phyloP scores from a whole-genome alignment of 805 yeast species.

The Spathaspora gorwiae region DNA sequence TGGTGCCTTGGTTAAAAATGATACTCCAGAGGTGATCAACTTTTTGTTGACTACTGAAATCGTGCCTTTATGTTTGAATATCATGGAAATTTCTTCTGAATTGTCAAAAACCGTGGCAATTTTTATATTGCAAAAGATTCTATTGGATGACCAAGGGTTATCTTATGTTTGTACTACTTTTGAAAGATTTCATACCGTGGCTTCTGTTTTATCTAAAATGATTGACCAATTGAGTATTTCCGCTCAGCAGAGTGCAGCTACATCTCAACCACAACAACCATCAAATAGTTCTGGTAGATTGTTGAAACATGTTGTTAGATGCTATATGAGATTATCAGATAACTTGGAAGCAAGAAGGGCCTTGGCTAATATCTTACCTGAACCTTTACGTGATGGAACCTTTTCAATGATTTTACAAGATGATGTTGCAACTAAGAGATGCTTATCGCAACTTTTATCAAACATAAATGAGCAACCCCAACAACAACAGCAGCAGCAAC shows the following conservation, averaged over 20 bases:
- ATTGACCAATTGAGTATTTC: slow-evolving; percentile 62
- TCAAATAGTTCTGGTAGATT: slow-evolving; percentile 66
- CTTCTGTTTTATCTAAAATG: slow-evolving; percentile 82
- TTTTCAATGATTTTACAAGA: slow-evolving; percentile 75
- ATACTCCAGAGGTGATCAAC: slow-evolving; percentile 89
- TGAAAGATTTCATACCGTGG: slow-evolving; percentile 91
- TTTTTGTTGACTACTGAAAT: slow-evolving; percentile 93
- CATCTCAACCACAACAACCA: slow-evolving; percentile 26
- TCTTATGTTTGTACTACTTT: slow-evolving; percentile 91
- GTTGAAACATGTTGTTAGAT: slow-evolving; percentile 88
- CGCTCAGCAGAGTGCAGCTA: slow-evolving; percentile 3
- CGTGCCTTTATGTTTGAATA: slow-evolving; percentile 88
- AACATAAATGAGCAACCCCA: slow-evolving; percentile 42
- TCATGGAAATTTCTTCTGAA: slow-evolving; percentile 94
- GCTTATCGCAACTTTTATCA: slow-evolving; percentile 76
- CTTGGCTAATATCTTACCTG: slow-evolving; percentile 77
- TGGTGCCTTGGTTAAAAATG: slow-evolving; percentile 95
- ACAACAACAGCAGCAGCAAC: not conserved
- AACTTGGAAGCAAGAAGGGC: slow-evolving; percentile 88
- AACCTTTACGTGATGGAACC: slow-evolving; percentile 81
- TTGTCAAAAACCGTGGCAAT: slow-evolving; percentile 94
- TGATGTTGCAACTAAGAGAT: slow-evolving; percentile 82
- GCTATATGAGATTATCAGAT: slow-evolving; percentile 86
- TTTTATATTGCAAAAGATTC: slow-evolving; percentile 88
- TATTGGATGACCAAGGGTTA: slow-evolving; percentile 87